These are phyloP conservation scores for Euphorbia tirucalli DNA, from an alignment of 345 rosid genomes.

Conservation along the genomic window DNA sequence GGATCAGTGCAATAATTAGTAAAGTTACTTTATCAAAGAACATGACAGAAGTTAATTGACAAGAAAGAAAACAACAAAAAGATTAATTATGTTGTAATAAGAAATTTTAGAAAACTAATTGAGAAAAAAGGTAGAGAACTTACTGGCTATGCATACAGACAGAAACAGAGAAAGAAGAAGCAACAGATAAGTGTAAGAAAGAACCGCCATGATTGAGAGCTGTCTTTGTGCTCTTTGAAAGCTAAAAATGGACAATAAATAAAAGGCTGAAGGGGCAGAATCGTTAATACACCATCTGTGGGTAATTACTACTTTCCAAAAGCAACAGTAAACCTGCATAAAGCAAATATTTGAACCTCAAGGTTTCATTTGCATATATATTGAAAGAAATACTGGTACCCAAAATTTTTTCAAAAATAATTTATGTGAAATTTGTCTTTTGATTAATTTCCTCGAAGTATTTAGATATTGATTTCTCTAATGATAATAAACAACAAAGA, in stretches of 20 bases:
- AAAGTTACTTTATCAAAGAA: background rate
- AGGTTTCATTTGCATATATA: no score
- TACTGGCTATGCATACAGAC: slow-evolving; percentile 38
- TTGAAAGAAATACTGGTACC: background rate
- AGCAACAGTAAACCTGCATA: no score
- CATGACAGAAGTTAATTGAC: background rate
- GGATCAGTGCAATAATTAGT: no score
- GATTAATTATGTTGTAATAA: background rate
- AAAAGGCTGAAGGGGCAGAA: slow-evolving; percentile 8
- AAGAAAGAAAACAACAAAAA: background rate
- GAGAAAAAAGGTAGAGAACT: slow-evolving; percentile 27
- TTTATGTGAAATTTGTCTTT: no score
- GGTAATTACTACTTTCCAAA: background rate
- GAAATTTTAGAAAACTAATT: background rate
- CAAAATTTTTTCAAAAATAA: no score
- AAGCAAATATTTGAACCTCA: no score
- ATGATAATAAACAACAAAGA: no score
- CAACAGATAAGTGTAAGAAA: slow-evolving; percentile 24
- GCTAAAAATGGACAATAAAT: background rate
- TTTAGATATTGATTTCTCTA: no score
- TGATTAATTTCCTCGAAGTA: no score
- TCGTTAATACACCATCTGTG: slow-evolving; percentile 11
- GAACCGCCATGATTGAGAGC: slow-evolving; percentile 49
- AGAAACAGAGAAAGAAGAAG: slow-evolving; percentile 35
- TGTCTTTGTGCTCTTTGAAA: slow-evolving; percentile 4